Conservation (phyloP, 106 monocot genomes). For the Platanthera guangdongensis region DNA sequence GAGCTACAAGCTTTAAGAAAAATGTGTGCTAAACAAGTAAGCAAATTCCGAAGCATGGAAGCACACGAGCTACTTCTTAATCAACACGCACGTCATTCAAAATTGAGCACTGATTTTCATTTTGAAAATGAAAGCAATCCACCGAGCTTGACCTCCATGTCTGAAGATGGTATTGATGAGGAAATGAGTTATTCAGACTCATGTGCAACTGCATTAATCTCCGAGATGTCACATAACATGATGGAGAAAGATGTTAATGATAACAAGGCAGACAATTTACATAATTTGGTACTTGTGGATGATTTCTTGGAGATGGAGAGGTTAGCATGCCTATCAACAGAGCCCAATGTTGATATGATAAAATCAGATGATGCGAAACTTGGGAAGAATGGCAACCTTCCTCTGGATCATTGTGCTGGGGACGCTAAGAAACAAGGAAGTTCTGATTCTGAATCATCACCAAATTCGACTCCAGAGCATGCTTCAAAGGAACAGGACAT, state of each 20-base stretch:
- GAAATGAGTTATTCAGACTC: slow-evolving; percentile 62
- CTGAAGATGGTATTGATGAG: slow-evolving; percentile 79
- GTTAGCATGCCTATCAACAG: slow-evolving; percentile 30
- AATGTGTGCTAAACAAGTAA: slow-evolving; percentile 54
- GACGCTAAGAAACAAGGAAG: slow-evolving; percentile 6
- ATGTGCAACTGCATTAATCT: slow-evolving; percentile 39
- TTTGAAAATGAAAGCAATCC: slow-evolving; percentile 53
- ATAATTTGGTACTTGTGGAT: slow-evolving; percentile 36
- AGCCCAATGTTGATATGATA: slow-evolving; percentile 12
- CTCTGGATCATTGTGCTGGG: not conserved
- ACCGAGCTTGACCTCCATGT: slow-evolving; percentile 68
- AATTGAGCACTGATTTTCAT: slow-evolving; percentile 24
- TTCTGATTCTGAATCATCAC: not conserved
- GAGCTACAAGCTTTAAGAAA: slow-evolving; percentile 79
- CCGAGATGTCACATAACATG: slow-evolving; percentile 52
- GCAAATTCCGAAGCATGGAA: slow-evolving; percentile 65
- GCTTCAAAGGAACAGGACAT: not conserved
- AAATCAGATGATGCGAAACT: not conserved
- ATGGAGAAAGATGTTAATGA: slow-evolving; percentile 3
- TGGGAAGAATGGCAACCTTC: not conserved
- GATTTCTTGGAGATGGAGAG: slow-evolving; percentile 60
- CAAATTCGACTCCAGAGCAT: not conserved
- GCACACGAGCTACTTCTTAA: slow-evolving; percentile 27
- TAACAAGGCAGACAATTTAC: slow-evolving; percentile 6
- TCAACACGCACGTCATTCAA: slow-evolving; percentile 31